These are phyloP conservation scores for Candida pseudoviswanathii DNA, from an alignment of 1,139 yeast genomes.

Conservation along the genomic window DNA sequence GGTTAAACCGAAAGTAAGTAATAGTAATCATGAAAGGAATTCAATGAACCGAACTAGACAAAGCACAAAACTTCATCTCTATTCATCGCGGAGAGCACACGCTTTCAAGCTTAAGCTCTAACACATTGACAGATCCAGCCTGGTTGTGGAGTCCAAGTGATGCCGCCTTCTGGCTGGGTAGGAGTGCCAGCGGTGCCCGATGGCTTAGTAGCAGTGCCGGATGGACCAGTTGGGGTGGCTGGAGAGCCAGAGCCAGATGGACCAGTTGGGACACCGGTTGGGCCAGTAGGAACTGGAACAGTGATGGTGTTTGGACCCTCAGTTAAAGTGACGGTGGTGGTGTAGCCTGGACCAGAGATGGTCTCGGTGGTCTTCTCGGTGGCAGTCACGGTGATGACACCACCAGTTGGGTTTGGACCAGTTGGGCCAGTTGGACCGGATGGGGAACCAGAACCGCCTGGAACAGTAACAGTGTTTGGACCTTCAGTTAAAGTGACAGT, in stretches of 20 bases:
- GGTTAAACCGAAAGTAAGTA: no score
- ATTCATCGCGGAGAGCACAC: no score
- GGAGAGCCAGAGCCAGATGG: neutral
- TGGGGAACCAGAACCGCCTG: neutral
- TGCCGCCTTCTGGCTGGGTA: neutral
- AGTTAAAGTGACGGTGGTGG: conserved; percentile 4
- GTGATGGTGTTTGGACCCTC: conserved; percentile 3
- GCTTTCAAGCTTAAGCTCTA: conserved; percentile 3
- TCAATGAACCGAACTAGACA: no score
- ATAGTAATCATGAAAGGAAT: no score
- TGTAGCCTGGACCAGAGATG: conserved; percentile 7
- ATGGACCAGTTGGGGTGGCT: conserved; percentile 2
- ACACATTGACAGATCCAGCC: conserved; percentile 8
- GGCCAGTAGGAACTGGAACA: conserved; percentile 1
- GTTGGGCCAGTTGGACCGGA: neutral
- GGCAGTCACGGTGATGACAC: conserved; percentile 1
- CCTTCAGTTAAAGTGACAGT: conserved; percentile 4
- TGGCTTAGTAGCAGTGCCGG: conserved; percentile 1
- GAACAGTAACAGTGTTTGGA: conserved; percentile 2
- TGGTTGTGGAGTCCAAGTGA: conserved; percentile 7
- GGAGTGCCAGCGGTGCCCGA: conserved; percentile 1
- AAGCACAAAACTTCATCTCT: no score
- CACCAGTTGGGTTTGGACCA: neutral
- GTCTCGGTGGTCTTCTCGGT: neutral
- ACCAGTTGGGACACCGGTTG: neutral